Base-by-base conservation (phyloP, 2,329 filamentous ascomycete species). In the Paecilomyces sp. region DNA sequence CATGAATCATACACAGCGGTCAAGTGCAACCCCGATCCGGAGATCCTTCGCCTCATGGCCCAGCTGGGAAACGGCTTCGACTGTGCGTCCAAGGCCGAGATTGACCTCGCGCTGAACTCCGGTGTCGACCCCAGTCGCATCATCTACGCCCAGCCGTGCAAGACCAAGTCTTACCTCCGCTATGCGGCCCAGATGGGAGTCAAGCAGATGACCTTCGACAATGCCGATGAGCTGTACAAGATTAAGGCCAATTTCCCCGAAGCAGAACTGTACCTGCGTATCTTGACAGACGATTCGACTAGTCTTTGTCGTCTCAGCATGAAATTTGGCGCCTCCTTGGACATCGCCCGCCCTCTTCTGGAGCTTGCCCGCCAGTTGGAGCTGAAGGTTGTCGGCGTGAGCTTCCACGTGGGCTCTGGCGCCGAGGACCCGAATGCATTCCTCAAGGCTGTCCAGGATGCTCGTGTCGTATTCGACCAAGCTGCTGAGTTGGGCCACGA, bases 181-280 rank as follows among this genome's bases (percentile, higher is more conserved):
- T 96, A 92, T 71, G 94, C 95, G 65, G 87, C 89, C 71, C 84
- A 86, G 72, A 82, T 88, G 66, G 89, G 89, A 67, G 94, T 99
- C 74, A 93, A 90, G 80, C 91, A 96, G 82, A 97, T 99, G 93
- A 99, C 94, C 2, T 97, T 99, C 73, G 94, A 99, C 84, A 99
- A 99, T 70, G 86, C 89, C 74, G 94, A 99, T 75, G 94, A 99
- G 83, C 85, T 99, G 57, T 91, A 93, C 85, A 99, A 99, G 84
- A 93, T 96, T 76, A 94, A 95, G 77, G 89, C 91, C 76, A 85
- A 94, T 68, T 97, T 85, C 72, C 93, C 94, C 2, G 86, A 86
- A 55, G 94, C 94, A 30, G 91, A 97, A 80, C 86, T 99, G 51
- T 96, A 89, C 77, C 83, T 99, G 62, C 92, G 94, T 69, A 99